phyloP scores from a whole-genome alignment of 305 asterid species.

The Lippia alba region DNA sequence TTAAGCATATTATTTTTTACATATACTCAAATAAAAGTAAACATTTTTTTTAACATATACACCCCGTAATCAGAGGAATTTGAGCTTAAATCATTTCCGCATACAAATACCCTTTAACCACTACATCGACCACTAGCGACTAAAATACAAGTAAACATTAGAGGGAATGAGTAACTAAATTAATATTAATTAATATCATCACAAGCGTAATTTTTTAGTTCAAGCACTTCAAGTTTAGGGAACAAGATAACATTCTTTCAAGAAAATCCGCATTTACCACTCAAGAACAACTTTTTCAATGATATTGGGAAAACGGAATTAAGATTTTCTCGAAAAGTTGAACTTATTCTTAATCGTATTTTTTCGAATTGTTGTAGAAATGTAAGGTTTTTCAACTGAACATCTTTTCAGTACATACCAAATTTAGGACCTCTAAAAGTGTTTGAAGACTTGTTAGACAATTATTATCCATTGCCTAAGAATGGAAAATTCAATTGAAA shows the following conservation, averaged over 20 bases:
- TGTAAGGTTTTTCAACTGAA: background rate
- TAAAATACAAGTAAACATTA: no score
- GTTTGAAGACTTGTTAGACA: background rate
- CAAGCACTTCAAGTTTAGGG: background rate
- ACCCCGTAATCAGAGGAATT: no score
- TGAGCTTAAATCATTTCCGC: no score
- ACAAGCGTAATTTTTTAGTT: background rate
- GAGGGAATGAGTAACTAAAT: no score
- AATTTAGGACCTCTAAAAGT: background rate
- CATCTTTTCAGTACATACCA: background rate
- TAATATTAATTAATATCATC: no score
- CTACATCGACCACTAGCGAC: no score
- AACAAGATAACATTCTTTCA: background rate
- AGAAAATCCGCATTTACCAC: background rate
- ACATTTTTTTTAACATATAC: no score
- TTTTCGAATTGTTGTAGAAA: background rate
- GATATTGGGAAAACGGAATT: constrained; percentile 19
- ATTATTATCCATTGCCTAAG: no score
- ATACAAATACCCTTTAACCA: no score
- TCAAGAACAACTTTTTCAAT: constrained; percentile 23
- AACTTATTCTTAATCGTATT: background rate
- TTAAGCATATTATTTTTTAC: no score
- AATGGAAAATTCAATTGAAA: no score
- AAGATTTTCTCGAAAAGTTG: background rate
- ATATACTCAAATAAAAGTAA: no score